Base-by-base conservation (phyloP, 306 rosid species). In the Senna tora region DNA sequence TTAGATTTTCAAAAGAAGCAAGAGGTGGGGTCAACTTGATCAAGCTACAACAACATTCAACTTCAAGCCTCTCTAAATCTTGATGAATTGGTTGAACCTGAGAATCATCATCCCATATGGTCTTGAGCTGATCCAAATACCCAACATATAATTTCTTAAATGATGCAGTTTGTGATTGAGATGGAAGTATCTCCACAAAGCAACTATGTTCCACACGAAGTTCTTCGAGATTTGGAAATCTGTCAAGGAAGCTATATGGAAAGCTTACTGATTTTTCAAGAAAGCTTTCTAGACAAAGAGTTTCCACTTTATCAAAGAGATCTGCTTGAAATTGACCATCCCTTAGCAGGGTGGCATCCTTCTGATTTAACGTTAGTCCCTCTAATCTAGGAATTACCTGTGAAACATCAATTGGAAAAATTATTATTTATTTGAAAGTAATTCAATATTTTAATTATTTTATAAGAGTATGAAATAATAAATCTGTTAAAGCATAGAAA, bases 171-270 rank as follows among this genome's bases (percentile, higher is more conserved):
- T 43, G 8, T 19, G 8, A 59, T 13, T 58, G 58, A 45, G 22
- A 22, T 5, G 43, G 66, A 16, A 71, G n/a, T 71, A 71, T 39
- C 28, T 72, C 25, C 14, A 17, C 49, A 19, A 34, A 57, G 1
- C 3, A 28, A 16, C 49, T 30, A 10, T 1, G 0, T 0, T 0
- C 0, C 21, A 72, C 20, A 2, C 5, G 4, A n/a, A 72, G 59
- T 19, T 19, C 11, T 11, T 28, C 1, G 6, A 72, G 6, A 9
- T 33, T 46, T 19, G 30, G 69, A 30, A 72, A 20, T 49, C 25
- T 72, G 8, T 19, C 20, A 0, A 60, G 68, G 3, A 59, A 72
- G 19, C 21, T 11, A 59, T 10, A 17, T 0, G 36, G 49, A 32
- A 33, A 58, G 19, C 12, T 25, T 25, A 25, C 3, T 25, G 30